Conservation (phyloP, 108 stramenopile species). For the Pseudonitzschia multiseries region DNA sequence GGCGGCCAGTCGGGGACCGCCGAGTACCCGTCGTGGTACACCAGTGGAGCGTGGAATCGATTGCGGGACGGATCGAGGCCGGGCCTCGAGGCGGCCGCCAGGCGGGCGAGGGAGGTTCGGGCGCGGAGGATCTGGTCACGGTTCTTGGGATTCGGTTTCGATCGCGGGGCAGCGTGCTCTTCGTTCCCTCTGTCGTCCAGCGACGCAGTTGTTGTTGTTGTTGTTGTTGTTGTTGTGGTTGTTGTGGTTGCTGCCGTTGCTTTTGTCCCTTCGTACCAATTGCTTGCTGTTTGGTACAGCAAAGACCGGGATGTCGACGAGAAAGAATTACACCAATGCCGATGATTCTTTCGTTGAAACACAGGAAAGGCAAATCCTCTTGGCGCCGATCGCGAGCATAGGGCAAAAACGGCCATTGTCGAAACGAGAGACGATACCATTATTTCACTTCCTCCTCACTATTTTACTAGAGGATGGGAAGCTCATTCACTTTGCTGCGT, state of each 20-base stretch:
- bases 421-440: neutral
- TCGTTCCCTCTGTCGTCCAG: neutral
- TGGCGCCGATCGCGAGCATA: neutral
- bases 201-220: neutral
- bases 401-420: neutral
- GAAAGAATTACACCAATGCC: neutral
- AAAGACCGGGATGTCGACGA: neutral
- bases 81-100: neutral
- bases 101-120: neutral
- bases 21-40: slow-evolving; percentile 74
- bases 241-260: too few species aligned
- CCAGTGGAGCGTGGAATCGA: slow-evolving; percentile 61
- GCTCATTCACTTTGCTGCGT: neutral
- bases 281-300: neutral
- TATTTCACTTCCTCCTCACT: neutral
- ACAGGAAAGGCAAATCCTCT: neutral
- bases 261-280: too few species aligned
- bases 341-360: neutral
- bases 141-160: neutral
- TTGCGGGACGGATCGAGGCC: slow-evolving; percentile 57
- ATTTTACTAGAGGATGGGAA: neutral
- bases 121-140: neutral
- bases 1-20: slow-evolving; percentile 52
- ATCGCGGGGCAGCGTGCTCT: too few species aligned
- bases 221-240: neutral